Base-by-base conservation (phyloP, 108 stramenopile species). In the Pseudonitzschia multistriata region DNA sequence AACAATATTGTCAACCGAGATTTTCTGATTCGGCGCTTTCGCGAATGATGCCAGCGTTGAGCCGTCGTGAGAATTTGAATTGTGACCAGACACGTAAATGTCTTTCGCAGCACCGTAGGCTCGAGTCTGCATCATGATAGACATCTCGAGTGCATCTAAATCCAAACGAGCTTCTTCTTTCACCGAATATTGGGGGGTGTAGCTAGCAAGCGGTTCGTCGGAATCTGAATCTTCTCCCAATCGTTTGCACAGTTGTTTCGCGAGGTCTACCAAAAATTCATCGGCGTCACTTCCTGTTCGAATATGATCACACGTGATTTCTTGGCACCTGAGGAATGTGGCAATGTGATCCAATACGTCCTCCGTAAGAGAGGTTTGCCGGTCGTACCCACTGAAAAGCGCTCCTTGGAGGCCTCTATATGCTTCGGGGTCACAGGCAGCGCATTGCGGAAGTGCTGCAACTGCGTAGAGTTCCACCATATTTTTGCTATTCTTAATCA, bases 31-130 rank as follows among this genome's bases (percentile, higher is more conserved):
- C 6, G 52, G 36, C 7, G 53, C 19, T 45, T 55, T 73, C 5
- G 70, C 72, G 22, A 89, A 72, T n/a, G 73, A 24, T 10, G 71
- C 13, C 15, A 90, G 61, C 8, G 61, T 55, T n/a, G 54, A 55
- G 24, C 54, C 29, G 21, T 55, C 29, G 24, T 28, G 29, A 3
- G 29, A 30, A 8, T 5, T 28, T 6, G 68, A 42, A 74, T 89
- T 89, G 22, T 74, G 75, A 24, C 93, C 93, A 49, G 78, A 68
- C 11, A 54, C 40, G 59, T 86, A 94, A 22, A 84, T 35, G 50
- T 89, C 87, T 29, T 50, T 42, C 3, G 92, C 92, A 25, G 79
- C 70, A 13, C 72, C 66, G 34, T 73, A 77, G 1, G 83, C 74
- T 17, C 45, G 42, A 3, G 71, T 74, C 39, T 59, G 36, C 77